Evolutionary conservation across 148 eudicot species (phyloP).

Genomic region (Chenopodium formosanum): DNA sequence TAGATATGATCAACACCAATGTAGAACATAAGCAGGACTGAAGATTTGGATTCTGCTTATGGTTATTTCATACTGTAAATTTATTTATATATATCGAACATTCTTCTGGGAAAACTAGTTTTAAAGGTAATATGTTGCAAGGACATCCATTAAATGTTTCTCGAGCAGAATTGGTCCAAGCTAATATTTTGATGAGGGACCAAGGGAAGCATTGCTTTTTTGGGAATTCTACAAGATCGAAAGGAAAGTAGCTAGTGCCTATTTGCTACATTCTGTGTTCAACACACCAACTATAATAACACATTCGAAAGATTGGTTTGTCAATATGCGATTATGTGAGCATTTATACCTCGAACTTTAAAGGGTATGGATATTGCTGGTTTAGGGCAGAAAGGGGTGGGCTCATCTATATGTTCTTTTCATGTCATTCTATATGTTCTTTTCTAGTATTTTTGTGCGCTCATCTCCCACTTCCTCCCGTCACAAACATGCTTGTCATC

Average conservation of each 20-base stretch:
- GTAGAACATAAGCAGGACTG: neutral
- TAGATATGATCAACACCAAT: neutral
- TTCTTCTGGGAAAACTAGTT: neutral
- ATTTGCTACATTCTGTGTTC: constrained; percentile 5
- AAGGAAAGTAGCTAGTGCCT: constrained; percentile 18
- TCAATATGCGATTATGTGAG: neutral
- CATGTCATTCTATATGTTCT: neutral
- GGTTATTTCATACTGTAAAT: neutral
- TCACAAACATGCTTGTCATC: neutral
- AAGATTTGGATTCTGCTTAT: neutral
- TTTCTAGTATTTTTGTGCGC: neutral
- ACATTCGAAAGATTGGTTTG: neutral
- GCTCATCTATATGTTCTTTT: neutral
- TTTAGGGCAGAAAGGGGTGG: neutral
- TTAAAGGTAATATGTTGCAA: neutral
- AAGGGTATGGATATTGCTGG: neutral
- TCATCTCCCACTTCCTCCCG: neutral
- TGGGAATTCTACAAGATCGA: neutral
- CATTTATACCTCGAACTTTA: neutral
- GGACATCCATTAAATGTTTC: neutral
- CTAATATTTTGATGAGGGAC: constrained; percentile 14
- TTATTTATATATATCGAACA: neutral
- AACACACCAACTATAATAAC: neutral
- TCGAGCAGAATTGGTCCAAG: constrained; percentile 6
- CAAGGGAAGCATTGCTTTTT: constrained; percentile 8